A percentile compares a stretch with the other conserved stretches of the same genome.
Evolutionary conservation across 371 early-diverging fungal species (phyloP).

Genomic region (Conidiobolus coronatus): DNA sequence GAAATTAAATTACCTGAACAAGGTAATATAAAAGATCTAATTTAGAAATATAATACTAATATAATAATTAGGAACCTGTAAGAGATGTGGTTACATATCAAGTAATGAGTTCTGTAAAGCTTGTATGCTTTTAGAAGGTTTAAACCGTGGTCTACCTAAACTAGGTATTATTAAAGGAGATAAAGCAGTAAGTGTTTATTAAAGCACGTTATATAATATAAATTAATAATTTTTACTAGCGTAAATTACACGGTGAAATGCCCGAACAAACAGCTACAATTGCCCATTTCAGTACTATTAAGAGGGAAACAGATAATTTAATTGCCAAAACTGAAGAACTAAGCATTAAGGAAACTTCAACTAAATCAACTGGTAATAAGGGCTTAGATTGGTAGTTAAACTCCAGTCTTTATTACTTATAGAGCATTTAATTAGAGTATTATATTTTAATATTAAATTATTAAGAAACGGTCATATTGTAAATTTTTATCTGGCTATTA

Average conservation of each 20-base stretch:
- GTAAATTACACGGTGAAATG: conserved; percentile 10
- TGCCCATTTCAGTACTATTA: conserved; percentile 4
- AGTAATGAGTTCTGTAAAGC: conserved; percentile 83
- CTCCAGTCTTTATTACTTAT: too few relatives aligned
- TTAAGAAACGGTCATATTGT: too few relatives aligned
- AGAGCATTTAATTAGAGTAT: too few relatives aligned
- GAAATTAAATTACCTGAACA: conserved; percentile 41
- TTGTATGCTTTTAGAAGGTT: conserved; percentile 77
- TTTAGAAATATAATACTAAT: neutral
- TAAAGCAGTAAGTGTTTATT: conserved; percentile 12
- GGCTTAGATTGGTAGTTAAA: too few relatives aligned
- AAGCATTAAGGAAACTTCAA: too few relatives aligned
- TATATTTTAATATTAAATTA: too few relatives aligned
- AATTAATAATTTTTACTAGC: conserved; percentile 3
- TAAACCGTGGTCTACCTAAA: conserved; percentile 65
- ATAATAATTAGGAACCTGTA: conserved; percentile 27
- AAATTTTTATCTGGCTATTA: too few relatives aligned
- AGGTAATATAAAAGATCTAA: conserved; percentile 3
- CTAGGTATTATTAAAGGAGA: conserved; percentile 22
- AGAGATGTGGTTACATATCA: conserved; percentile 87
- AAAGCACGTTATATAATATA: neutral
- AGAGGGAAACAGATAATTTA: conserved; percentile 1
- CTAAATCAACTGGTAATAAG: too few relatives aligned
- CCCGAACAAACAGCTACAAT: conserved; percentile 6
- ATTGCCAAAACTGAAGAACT: neutral